A percentile compares a stretch with the other conserved stretches of the same genome.
Evolutionary conservation across 495 filamentous ascomycete genomes (phyloP).

Genomic region (Astrocystis sublimbata): DNA sequence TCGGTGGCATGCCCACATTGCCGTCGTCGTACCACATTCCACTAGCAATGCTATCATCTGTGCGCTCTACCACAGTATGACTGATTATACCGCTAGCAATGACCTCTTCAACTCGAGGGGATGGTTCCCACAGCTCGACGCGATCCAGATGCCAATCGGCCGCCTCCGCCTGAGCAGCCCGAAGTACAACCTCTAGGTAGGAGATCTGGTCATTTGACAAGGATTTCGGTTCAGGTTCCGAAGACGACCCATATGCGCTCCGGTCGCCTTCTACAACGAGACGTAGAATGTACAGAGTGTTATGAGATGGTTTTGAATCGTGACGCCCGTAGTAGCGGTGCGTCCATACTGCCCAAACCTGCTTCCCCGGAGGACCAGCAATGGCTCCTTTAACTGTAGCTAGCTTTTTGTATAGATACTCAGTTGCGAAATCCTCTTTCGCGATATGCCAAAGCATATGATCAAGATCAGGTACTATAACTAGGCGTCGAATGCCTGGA

Average conservation of each 20-base stretch:
- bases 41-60: neutral
- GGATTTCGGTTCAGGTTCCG: too few relatives aligned
- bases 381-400: neutral
- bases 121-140: neutral
- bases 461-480: neutral
- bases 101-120: neutral
- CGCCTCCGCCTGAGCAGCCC: neutral
- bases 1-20: neutral
- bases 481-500: neutral
- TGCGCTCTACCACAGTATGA: neutral
- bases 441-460: neutral
- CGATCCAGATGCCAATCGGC: neutral
- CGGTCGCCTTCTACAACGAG: neutral
- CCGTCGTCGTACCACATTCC: neutral
- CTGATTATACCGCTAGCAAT: too few relatives aligned
- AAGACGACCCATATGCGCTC: neutral
- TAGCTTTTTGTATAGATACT: neutral
- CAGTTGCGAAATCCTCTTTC: neutral
- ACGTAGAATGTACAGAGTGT: neutral
- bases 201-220: neutral
- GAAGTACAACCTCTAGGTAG: neutral
- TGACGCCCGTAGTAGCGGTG: neutral
- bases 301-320: neutral
- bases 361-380: neutral
- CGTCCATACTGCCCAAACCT: neutral